These are phyloP conservation scores for Micractinium sp. DNA, from an alignment of 139 green algal species.

Conservation along the genomic window DNA sequence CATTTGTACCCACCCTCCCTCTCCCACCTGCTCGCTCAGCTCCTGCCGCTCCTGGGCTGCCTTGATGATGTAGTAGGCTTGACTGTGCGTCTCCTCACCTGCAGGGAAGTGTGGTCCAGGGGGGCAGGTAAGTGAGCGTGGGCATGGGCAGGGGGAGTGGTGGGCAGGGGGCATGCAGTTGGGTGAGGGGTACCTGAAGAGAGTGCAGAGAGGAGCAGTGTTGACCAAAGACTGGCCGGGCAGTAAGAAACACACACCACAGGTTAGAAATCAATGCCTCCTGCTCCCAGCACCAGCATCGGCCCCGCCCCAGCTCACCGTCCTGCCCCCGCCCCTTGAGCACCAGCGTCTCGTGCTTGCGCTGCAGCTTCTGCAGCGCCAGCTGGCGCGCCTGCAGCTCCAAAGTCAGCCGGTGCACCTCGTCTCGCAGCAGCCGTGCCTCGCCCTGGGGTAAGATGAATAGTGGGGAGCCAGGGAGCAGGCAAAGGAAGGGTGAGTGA, in stretches of 20 bases:
- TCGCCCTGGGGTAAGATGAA: conserved; percentile 49
- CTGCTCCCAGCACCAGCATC: neutral
- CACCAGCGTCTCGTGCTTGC: conserved; percentile 70
- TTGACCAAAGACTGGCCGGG: neutral
- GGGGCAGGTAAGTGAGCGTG: neutral
- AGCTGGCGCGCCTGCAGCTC: conserved; percentile 79
- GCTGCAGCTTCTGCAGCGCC: conserved; percentile 70
- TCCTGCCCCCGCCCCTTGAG: conserved; percentile 33
- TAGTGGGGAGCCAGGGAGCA: too few species aligned
- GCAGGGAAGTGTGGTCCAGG: neutral
- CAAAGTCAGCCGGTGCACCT: conserved; percentile 79
- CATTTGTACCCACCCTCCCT: neutral
- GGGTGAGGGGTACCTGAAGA: neutral
- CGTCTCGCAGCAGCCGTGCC: conserved; percentile 80
- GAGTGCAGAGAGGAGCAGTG: neutral
- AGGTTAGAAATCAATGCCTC: neutral
- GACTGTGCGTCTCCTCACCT: conserved; percentile 60
- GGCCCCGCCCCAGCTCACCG: neutral
- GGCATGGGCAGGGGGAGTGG: neutral
- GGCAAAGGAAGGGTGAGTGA: neutral
- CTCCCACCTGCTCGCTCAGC: conserved; percentile 64
- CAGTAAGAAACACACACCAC: neutral
- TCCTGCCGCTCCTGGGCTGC: conserved; percentile 84
- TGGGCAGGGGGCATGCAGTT: neutral
- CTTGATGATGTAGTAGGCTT: conserved; percentile 95